Evolutionary conservation across 345 rosid species (phyloP), one percentile per base, ranked within the genome.

Genomic region (Euphorbia lathyris): DNA sequence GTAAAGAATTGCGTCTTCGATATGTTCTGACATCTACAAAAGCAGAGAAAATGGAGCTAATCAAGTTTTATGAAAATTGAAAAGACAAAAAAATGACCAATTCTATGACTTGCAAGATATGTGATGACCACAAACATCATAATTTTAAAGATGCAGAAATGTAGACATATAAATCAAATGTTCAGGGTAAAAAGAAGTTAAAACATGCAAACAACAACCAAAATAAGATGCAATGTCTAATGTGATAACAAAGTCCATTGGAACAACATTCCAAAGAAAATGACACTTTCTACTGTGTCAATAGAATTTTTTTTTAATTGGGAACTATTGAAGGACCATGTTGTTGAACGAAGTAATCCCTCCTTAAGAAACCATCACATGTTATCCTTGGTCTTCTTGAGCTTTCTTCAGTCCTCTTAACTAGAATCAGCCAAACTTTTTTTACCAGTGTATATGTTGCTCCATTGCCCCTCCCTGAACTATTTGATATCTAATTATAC

Each of bases 1-100:
- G 76, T 95, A 95, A 43, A 95, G 71, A 50, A 87, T 74, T 34
- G 97, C 80, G 68, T 82, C 93, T 74, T 83, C 80, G 7, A 91
- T 61, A 72, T 87, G 85, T 76, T 91, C 97, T 20, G 90, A 81
- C 68, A 90, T 79, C 99, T 91, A 67, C 69, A 45, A 73, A 51
- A 70, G 45, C 3, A 32, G 42, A 59, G 50, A 16, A 53, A 59
- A 20, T 47, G 60, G 60, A n/a, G n/a, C 29, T 29, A 13, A 45
- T 29, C 14, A 58, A 7, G 27, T 66, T 26, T 12, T 32, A 29
- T 4, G 34, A 47, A 55, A 72, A 58, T 7, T 4, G 6, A 4
- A 23, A 14, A 62, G 25, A 13, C 14, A n/a, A 32, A 56, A 29
- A 40, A 20, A 40, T 7, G 52, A 14, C 9, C 0, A 63, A 20